These are phyloP conservation scores for Tremella mesenterica DNA, from an alignment of 768 basidiomycete genomes.

Conservation along the genomic window DNA sequence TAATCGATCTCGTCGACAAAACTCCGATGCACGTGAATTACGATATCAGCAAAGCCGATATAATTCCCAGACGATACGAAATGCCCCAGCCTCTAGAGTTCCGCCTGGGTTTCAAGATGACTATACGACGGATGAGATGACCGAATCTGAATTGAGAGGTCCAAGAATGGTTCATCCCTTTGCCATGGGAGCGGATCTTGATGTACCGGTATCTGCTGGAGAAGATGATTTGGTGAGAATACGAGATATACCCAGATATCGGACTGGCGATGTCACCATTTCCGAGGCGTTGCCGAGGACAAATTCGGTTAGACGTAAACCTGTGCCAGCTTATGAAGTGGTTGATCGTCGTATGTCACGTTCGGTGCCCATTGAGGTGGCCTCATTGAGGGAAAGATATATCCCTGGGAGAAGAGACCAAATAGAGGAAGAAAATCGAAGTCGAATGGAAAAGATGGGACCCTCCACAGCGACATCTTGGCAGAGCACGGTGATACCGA, in stretches of 20 bases:
- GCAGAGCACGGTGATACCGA: not conserved
- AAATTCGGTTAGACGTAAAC: not conserved
- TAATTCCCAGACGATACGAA: too few relatives aligned
- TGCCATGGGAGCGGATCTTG: not conserved
- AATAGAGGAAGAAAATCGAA: not conserved
- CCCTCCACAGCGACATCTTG: not conserved
- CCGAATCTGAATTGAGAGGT: not conserved
- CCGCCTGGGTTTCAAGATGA: not conserved
- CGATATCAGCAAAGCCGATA: not conserved
- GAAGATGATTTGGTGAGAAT: not conserved
- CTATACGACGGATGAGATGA: not conserved
- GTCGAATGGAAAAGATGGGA: not conserved
- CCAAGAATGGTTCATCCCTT: not conserved
- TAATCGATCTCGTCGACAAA: not conserved
- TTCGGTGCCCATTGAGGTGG: too few relatives aligned
- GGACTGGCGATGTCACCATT: not conserved
- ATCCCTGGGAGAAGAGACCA: too few relatives aligned
- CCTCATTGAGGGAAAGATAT: too few relatives aligned
- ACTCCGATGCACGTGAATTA: not conserved
- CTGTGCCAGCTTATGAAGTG: not conserved
- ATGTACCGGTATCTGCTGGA: not conserved
- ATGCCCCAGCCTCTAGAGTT: too few relatives aligned
- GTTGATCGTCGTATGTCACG: not conserved
- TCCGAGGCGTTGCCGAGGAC: not conserved
- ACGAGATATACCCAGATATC: not conserved